Percentiles rank a stretch among this genome's conserved stretches.
phyloP scores from a whole-genome alignment of 1,139 yeast genomes.

The Pichia sp. region DNA sequence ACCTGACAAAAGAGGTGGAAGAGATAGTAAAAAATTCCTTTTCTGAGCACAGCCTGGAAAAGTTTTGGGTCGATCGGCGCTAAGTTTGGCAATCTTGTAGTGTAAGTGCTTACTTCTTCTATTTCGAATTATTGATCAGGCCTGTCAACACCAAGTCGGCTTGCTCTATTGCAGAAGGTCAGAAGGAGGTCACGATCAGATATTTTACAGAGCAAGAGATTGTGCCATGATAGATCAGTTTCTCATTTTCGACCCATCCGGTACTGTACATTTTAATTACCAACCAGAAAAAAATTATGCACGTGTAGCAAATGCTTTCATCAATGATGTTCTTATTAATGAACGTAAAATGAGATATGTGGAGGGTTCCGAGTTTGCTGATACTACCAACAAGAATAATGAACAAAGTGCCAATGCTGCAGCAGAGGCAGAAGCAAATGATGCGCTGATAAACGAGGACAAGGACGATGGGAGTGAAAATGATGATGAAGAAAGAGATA shows the following conservation, averaged over 20 bases:
- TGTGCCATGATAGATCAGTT: slow-evolving; percentile 51
- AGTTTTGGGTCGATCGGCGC: neutral
- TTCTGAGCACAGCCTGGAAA: neutral
- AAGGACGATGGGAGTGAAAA: slow-evolving; percentile 10
- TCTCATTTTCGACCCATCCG: slow-evolving; percentile 53
- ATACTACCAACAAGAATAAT: neutral
- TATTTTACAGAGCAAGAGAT: neutral
- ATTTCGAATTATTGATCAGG: neutral
- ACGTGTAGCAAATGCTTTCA: slow-evolving; percentile 45
- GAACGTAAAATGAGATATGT: slow-evolving; percentile 36
- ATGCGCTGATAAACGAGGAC: slow-evolving; percentile 8
- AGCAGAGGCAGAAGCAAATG: slow-evolving; percentile 14
- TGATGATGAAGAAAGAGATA: slow-evolving; percentile 7
- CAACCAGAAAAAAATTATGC: slow-evolving; percentile 42
- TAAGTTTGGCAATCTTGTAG: too few species aligned
- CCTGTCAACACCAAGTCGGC: neutral
- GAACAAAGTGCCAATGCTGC: slow-evolving; percentile 22
- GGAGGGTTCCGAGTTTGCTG: slow-evolving; percentile 23
- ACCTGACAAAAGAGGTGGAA: neutral
- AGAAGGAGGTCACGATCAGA: neutral
- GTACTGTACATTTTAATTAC: slow-evolving; percentile 53
- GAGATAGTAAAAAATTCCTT: neutral
- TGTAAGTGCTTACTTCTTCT: neutral
- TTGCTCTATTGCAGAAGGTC: too few species aligned
- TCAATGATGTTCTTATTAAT: slow-evolving; percentile 48